phyloP scores from a whole-genome alignment of 1,139 yeast genomes.

The Scheffersomyces lignicola region DNA sequence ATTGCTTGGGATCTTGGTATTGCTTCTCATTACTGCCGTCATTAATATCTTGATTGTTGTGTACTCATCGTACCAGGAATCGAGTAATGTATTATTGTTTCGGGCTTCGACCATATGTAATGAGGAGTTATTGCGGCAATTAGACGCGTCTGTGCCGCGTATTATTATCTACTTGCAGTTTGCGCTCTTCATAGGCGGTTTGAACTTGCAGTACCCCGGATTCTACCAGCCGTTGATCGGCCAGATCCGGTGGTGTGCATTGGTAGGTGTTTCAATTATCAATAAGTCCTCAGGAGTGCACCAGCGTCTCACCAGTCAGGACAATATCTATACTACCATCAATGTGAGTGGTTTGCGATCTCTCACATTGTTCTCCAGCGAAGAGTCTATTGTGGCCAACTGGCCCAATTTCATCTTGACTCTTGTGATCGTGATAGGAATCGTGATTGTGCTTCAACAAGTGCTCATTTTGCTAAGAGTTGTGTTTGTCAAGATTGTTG shows the following conservation, averaged over 20 bases:
- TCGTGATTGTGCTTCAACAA: conserved; percentile 24
- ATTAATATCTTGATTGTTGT: conserved; percentile 45
- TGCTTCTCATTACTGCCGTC: conserved; percentile 42
- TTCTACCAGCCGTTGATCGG: conserved; percentile 58
- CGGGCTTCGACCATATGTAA: conserved; percentile 64
- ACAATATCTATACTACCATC: conserved; percentile 37
- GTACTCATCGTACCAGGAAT: conserved; percentile 62
- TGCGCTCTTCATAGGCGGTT: conserved; percentile 56
- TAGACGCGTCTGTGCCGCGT: conserved; percentile 56
- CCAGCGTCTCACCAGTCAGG: conserved; percentile 16
- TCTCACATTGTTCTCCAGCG: conserved; percentile 29
- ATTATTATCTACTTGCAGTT: conserved; percentile 56
- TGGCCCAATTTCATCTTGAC: conserved; percentile 49
- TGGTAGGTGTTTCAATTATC: conserved; percentile 30
- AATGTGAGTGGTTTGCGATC: conserved; percentile 33
- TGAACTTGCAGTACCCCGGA: conserved; percentile 63
- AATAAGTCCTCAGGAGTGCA: conserved; percentile 1
- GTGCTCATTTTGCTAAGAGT: conserved; percentile 19
- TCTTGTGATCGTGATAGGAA: conserved; percentile 28
- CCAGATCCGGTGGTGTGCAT: conserved; percentile 36
- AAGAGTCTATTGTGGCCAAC: conserved; percentile 21
- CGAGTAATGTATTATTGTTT: conserved; percentile 56
- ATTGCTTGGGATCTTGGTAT: conserved; percentile 38
- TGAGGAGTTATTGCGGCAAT: conserved; percentile 52
- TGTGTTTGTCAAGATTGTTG: conserved; percentile 14